Percentiles rank a stretch among this genome's conserved stretches.
phyloP scores from a whole-genome alignment of 1,284 basidiomycete genomes.

The Wallemia ichthyophaga region DNA sequence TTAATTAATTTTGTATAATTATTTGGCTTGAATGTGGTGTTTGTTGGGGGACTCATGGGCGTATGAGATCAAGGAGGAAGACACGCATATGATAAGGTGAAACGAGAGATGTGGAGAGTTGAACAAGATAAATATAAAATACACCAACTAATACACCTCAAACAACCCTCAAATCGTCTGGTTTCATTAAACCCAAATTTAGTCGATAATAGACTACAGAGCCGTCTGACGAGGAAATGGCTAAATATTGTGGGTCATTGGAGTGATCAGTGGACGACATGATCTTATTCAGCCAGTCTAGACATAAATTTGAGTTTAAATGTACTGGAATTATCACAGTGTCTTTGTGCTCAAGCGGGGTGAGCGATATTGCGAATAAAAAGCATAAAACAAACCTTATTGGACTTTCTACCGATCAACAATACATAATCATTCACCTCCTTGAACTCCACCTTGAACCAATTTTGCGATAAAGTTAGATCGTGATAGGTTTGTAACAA shows the following conservation, averaged over 20 bases:
- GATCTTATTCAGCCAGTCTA: not conserved
- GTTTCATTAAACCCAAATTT: not conserved
- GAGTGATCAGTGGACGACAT: not conserved
- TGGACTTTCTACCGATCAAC: not conserved
- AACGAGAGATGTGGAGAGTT: too few species aligned
- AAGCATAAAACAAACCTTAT: not conserved
- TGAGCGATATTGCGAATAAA: not conserved
- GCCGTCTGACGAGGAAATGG: not conserved
- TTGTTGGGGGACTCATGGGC: too few species aligned
- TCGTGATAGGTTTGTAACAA: not conserved
- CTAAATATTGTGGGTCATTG: not conserved
- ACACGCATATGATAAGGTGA: too few species aligned
- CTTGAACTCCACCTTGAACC: not conserved
- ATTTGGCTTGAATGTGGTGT: constrained; percentile 6
- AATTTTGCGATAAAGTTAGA: not conserved
- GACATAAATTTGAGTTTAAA: not conserved
- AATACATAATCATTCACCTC: not conserved
- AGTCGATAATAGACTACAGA: not conserved
- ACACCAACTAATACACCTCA: not conserved
- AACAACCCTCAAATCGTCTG: not conserved
- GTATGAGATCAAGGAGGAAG: too few species aligned
- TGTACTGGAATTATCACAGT: not conserved
- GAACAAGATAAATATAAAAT: not conserved
- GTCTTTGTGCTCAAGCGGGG: not conserved
- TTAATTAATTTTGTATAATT: not conserved